Evolutionary conservation across 176 grass and related monocot genomes (phyloP), one percentile per base, ranked within the genome.

Genomic region (Cocos nucifera): DNA sequence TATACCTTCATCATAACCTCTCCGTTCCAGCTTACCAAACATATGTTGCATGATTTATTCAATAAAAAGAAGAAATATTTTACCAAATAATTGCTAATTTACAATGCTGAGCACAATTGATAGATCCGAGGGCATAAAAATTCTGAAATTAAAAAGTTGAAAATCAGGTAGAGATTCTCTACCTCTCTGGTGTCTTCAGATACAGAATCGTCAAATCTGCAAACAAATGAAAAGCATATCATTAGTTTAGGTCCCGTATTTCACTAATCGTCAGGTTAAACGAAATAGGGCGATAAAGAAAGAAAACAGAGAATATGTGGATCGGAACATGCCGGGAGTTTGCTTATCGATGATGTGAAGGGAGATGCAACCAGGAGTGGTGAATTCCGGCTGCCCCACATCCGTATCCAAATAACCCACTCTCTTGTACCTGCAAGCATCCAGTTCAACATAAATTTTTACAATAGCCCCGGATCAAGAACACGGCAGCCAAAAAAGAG

Each of bases 351-450:
- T 56, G 44, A 92, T 64, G 67, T 87, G 88, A 83, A 92, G 76
- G 62, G 83, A 87, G 6, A 92, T 63, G 61, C 81, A 87, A 9
- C 88, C 88, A 29, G 83, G 80, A 73, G 83, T 27, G 0, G 77
- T 82, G 69, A 92, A 92, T 50, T 87, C 88, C 56, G 88, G 77
- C 69, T 92, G 88, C 28, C 88, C 88, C 62, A 92, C 83, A 80
- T 92, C 88, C 18, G 71, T 92, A 73, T 92, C 80, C 77, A 92
- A 50, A 73, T 80, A 92, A 3, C 73, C 83, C 7, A 87, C 83
- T 53, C 25, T 94, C 28, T 79, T 69, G 62, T 82, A 94, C 63
- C 89, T 94, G 51, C 57, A 12, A 44, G 22, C 6, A 81, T 24
- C 16, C 17, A 6, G 6, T 48, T 21, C 14, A 9, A 58, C 51